Percentiles rank a stretch among this genome's conserved stretches.
Conservation (phyloP, 768 basidiomycete genomes). For the Auricularia cornea region DNA sequence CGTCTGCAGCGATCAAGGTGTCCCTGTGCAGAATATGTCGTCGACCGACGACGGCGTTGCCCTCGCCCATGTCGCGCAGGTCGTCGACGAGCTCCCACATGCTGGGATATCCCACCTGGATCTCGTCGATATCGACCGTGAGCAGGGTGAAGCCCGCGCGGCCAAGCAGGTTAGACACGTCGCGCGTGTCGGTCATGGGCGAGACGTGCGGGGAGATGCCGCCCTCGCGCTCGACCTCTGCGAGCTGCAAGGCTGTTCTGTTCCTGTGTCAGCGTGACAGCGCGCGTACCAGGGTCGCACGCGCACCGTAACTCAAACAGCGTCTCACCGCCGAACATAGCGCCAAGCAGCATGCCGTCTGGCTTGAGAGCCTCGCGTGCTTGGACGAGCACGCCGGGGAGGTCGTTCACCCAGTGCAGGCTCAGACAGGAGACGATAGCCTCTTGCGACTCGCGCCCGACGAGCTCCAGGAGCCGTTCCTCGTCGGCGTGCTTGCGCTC, state of each 20-base stretch:
- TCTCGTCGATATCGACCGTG: conserved; percentile 93
- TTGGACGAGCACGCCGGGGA: conserved; percentile 83
- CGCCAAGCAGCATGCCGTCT: conserved; percentile 90
- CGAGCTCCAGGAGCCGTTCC: conserved; percentile 58
- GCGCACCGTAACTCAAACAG: conserved; percentile 81
- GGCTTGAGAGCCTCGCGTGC: conserved; percentile 77
- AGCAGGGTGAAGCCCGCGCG: conserved; percentile 90
- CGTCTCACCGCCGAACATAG: conserved; percentile 93
- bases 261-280: not conserved
- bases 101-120: conserved; percentile 81
- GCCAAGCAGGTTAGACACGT: conserved; percentile 85
- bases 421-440: conserved; percentile 86
- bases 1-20: conserved; percentile 82
- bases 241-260: conserved; percentile 88
- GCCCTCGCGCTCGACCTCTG: conserved; percentile 88
- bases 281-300: not conserved
- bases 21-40: conserved; percentile 68
- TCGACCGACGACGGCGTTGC: conserved; percentile 80
- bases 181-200: conserved; percentile 95
- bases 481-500: conserved; percentile 78
- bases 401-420: conserved; percentile 96
- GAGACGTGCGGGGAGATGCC: conserved; percentile 95
- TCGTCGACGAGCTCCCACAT: conserved; percentile 97
- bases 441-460: conserved; percentile 74
- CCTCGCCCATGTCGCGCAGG: conserved; percentile 93